Conservation (phyloP, 345 rosid genomes). For the Citrus reticulata region DNA sequence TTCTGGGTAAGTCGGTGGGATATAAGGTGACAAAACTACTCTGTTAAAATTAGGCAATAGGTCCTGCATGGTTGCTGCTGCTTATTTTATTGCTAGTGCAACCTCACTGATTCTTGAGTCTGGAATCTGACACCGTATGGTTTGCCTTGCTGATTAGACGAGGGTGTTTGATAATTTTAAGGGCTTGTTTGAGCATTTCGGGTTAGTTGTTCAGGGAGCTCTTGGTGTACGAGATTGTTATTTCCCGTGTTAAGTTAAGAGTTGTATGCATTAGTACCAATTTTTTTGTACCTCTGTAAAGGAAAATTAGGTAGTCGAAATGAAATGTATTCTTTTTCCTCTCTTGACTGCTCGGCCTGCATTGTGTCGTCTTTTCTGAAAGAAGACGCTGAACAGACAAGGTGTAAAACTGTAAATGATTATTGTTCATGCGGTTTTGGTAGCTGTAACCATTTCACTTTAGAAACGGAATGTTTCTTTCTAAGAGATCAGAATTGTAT, state of each 20-base stretch:
- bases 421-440: not conserved
- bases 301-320: conserved; percentile 24
- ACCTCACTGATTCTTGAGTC: not conserved
- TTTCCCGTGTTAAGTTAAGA: conserved; percentile 10
- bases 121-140: not conserved
- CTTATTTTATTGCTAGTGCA: conserved; percentile 19
- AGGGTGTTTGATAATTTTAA: conserved; percentile 15
- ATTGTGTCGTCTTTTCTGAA: not conserved
- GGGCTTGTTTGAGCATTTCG: conserved; percentile 12
- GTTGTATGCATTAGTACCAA: conserved; percentile 10
- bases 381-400: conserved; percentile 1
- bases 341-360: not conserved
- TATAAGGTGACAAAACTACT: conserved; percentile 16
- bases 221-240: conserved; percentile 19
- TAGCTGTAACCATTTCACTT: not conserved
- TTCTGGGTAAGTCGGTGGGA: not conserved
- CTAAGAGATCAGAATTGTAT: not conserved
- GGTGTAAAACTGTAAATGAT: conserved; percentile 24
- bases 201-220: conserved; percentile 9
- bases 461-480: not conserved
- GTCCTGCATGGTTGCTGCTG: conserved; percentile 28
- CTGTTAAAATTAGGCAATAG: conserved; percentile 5
- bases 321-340: not conserved
- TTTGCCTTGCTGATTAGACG: not conserved
- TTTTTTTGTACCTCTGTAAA: conserved; percentile 17